These are phyloP conservation scores for Emmonsia crescens DNA, from an alignment of 2,329 filamentous ascomycete species.

Conservation along the genomic window DNA sequence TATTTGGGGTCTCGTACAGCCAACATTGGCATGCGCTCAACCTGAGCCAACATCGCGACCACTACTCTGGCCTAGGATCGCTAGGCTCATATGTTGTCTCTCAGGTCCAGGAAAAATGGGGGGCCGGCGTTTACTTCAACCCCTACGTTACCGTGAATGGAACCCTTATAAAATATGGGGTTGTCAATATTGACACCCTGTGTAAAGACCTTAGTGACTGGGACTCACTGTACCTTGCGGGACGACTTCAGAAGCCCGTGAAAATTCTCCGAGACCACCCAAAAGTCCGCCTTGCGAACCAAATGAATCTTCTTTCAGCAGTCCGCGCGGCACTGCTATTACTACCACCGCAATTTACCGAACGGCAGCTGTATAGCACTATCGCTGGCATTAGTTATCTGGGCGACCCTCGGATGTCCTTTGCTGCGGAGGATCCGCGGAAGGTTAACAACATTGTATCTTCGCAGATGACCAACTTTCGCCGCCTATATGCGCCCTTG, in stretches of 20 bases:
- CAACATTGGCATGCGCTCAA: slow-evolving; percentile 98
- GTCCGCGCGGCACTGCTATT: slow-evolving; percentile 81
- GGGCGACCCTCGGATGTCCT: slow-evolving; percentile 88
- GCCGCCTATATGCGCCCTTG: slow-evolving; percentile 78
- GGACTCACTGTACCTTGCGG: slow-evolving; percentile 93
- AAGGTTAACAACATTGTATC: slow-evolving; percentile 93
- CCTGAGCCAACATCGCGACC: slow-evolving; percentile 60
- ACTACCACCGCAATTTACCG: slow-evolving; percentile 72
- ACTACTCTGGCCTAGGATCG: slow-evolving; percentile 78
- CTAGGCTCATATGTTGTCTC: slow-evolving; percentile 79
- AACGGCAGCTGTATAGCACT: slow-evolving; percentile 76
- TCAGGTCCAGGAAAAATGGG: slow-evolving; percentile 73
- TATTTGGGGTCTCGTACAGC: slow-evolving; percentile 87
- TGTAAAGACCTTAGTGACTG: slow-evolving; percentile 78
- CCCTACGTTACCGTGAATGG: slow-evolving; percentile 91
- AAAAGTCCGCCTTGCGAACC: slow-evolving; percentile 82
- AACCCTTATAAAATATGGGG: slow-evolving; percentile 93
- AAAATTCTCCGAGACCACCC: slow-evolving; percentile 95
- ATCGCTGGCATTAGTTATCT: slow-evolving; percentile 90
- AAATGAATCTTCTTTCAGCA: slow-evolving; percentile 88
- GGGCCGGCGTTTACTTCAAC: slow-evolving; percentile 95
- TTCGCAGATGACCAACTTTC: slow-evolving; percentile 84
- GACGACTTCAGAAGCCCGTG: slow-evolving; percentile 90
- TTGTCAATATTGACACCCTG: slow-evolving; percentile 85
- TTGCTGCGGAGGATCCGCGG: slow-evolving; percentile 79